Evolutionary conservation across 805 yeast species (phyloP).

Genomic region (Wickerhamiella cacticola): DNA sequence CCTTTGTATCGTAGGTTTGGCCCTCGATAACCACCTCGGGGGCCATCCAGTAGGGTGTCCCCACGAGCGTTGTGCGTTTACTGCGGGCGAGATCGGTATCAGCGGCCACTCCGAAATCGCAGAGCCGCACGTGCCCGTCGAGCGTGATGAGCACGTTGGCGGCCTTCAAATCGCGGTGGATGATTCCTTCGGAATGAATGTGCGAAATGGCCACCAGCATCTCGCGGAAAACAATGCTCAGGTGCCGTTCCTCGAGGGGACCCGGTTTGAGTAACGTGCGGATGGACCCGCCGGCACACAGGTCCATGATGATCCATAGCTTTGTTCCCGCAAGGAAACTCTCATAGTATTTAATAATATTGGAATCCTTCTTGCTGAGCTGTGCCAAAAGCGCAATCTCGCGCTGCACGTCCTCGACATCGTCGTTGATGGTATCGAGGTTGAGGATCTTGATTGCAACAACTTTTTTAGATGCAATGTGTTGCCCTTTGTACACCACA

Average conservation of each 20-base stretch:
- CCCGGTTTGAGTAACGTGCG: slow-evolving; percentile 82
- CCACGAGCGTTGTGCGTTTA: slow-evolving; percentile 86
- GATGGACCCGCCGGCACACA: slow-evolving; percentile 92
- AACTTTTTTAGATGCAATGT: slow-evolving; percentile 48
- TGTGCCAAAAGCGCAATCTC: slow-evolving; percentile 81
- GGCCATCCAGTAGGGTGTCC: slow-evolving; percentile 48
- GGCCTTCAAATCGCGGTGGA: slow-evolving; percentile 92
- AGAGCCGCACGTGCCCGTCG: slow-evolving; percentile 79
- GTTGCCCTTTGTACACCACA: slow-evolving; percentile 74
- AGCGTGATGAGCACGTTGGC: slow-evolving; percentile 85
- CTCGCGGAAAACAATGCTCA: slow-evolving; percentile 78
- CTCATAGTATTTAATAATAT: slow-evolving; percentile 86
- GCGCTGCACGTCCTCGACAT: slow-evolving; percentile 85
- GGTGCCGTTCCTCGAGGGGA: slow-evolving; percentile 67
- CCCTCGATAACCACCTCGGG: slow-evolving; percentile 38
- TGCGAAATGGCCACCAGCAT: slow-evolving; percentile 60
- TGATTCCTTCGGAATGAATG: slow-evolving; percentile 81
- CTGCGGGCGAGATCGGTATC: slow-evolving; percentile 62
- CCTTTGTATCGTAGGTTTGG: slow-evolving; percentile 47
- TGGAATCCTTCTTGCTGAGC: slow-evolving; percentile 64
- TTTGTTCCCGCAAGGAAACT: slow-evolving; percentile 79
- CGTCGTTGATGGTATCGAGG: slow-evolving; percentile 86
- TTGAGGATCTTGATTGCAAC: slow-evolving; percentile 91
- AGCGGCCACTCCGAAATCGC: slow-evolving; percentile 99
- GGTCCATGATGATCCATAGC: slow-evolving; percentile 95